These are phyloP conservation scores for Xanthoconium stramineum DNA, from an alignment of 768 basidiomycete genomes.

Conservation along the genomic window DNA sequence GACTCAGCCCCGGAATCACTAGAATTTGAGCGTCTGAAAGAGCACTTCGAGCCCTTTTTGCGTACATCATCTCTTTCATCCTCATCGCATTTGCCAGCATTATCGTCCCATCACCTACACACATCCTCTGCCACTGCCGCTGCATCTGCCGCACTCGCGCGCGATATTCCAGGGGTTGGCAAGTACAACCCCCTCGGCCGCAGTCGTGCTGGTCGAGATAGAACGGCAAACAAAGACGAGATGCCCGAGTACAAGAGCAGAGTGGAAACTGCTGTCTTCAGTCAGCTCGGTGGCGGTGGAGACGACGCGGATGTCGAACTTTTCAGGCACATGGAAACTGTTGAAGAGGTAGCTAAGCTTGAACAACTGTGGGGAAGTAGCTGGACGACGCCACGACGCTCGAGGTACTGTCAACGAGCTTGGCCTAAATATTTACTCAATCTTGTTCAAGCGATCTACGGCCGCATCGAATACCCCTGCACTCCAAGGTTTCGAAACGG, in stretches of 20 bases:
- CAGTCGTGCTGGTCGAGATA: conserved; percentile 52
- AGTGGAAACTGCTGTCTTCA: conserved; percentile 58
- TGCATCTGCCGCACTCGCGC: conserved; percentile 82
- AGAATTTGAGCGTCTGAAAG: conserved; percentile 93
- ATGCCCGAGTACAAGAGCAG: conserved; percentile 74
- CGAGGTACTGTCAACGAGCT: conserved; percentile 42
- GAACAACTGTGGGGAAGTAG: conserved; percentile 81
- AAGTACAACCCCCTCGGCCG: conserved; percentile 68
- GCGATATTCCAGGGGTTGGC: conserved; percentile 80
- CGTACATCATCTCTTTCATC: conserved; percentile 76
- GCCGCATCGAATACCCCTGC: conserved; percentile 88
- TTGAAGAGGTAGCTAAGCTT: conserved; percentile 62
- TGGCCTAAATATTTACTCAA: background rate
- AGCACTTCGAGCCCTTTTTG: conserved; percentile 95
- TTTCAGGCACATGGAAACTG: conserved; percentile 58
- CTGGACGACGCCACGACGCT: conserved; percentile 67
- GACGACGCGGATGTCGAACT: conserved; percentile 71
- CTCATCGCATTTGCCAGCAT: conserved; percentile 51
- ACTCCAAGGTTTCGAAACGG: conserved; percentile 92
- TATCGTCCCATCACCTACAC: conserved; percentile 67
- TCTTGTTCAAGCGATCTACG: conserved; percentile 60
- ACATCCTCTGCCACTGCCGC: conserved; percentile 84
- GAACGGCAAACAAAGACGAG: conserved; percentile 69
- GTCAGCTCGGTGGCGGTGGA: conserved; percentile 52
- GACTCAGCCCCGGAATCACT: conserved; percentile 80